Conservation (phyloP, 768 basidiomycete genomes). For the Panus rudis region DNA sequence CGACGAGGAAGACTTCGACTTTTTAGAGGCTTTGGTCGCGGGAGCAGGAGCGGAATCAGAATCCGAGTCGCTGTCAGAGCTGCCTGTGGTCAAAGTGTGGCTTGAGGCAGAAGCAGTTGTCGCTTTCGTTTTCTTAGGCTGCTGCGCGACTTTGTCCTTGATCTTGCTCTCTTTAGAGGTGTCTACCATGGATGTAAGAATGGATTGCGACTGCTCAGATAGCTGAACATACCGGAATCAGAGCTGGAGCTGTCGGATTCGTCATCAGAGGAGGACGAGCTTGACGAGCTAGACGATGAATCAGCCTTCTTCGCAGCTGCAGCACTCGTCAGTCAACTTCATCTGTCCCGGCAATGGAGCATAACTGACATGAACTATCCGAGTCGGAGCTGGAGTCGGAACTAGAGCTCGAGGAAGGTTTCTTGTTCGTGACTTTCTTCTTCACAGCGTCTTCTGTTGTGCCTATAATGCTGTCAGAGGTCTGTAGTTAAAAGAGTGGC, state of each 20-base stretch:
- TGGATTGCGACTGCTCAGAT: too few species aligned
- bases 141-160: too few species aligned
- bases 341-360: too few species aligned
- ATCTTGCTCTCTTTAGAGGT: too few species aligned
- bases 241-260: too few species aligned
- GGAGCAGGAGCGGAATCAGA: slow-evolving; percentile 24
- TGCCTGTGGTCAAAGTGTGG: not conserved
- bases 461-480: slow-evolving; percentile 1
- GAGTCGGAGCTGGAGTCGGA: slow-evolving; percentile 24
- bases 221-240: too few species aligned
- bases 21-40: too few species aligned
- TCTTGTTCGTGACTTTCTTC: slow-evolving; percentile 11
- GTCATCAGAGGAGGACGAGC: too few species aligned
- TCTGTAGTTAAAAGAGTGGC: not conserved
- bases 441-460: too few species aligned
- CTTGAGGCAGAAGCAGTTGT: not conserved
- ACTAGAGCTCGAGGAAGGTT: slow-evolving; percentile 22
- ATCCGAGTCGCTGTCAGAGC: slow-evolving; percentile 7
- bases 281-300: slow-evolving; percentile 15
- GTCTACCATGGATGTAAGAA: too few species aligned
- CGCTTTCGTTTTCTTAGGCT: not conserved
- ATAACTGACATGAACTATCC: slow-evolving; percentile 17
- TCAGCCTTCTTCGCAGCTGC: slow-evolving; percentile 4
- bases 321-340: slow-evolving; percentile 1
- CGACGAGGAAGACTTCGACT: slow-evolving; percentile 12